Evolutionary conservation across 2,329 filamentous ascomycete genomes (phyloP).

Genomic region (Colletotrichum tanaceti): DNA sequence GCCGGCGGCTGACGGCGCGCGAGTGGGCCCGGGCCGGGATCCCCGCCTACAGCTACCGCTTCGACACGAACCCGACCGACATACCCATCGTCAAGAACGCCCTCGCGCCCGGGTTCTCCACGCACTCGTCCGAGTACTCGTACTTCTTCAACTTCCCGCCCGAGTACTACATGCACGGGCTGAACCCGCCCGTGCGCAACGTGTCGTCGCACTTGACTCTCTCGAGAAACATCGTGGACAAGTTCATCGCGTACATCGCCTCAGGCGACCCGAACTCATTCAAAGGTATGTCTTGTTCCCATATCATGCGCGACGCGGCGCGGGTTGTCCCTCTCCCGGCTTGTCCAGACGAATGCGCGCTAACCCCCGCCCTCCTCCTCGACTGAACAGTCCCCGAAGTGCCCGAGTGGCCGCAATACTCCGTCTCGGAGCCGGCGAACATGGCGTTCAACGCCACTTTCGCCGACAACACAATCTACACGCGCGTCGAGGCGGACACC

Average conservation of each 20-base stretch:
- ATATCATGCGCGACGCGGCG: neutral
- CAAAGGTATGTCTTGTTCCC: conserved; percentile 21
- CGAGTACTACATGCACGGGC: conserved; percentile 40
- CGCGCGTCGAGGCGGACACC: conserved; percentile 38
- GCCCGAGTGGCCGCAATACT: conserved; percentile 41
- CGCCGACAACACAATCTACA: conserved; percentile 39
- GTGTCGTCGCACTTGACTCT: conserved; percentile 38
- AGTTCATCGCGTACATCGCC: conserved; percentile 40
- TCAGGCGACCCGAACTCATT: conserved; percentile 39
- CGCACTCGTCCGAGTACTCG: conserved; percentile 41
- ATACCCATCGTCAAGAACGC: conserved; percentile 36
- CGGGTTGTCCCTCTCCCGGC: neutral
- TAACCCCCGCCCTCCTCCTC: neutral
- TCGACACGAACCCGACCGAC: conserved; percentile 42
- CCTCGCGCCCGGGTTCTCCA: conserved; percentile 40
- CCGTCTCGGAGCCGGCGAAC: conserved; percentile 36
- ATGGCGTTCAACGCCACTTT: conserved; percentile 41
- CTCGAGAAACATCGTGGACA: conserved; percentile 37
- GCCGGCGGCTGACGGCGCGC: conserved; percentile 31
- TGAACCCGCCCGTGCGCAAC: conserved; percentile 39
- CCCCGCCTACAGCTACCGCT: conserved; percentile 41
- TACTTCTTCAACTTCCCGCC: conserved; percentile 41
- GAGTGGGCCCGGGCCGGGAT: conserved; percentile 35
- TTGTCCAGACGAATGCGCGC: neutral
- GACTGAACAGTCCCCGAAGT: conserved; percentile 21